Evolutionary conservation across 139 green algal species (phyloP), one percentile per base, ranked within the genome.

Genomic region (Coelastrella sp.): DNA sequence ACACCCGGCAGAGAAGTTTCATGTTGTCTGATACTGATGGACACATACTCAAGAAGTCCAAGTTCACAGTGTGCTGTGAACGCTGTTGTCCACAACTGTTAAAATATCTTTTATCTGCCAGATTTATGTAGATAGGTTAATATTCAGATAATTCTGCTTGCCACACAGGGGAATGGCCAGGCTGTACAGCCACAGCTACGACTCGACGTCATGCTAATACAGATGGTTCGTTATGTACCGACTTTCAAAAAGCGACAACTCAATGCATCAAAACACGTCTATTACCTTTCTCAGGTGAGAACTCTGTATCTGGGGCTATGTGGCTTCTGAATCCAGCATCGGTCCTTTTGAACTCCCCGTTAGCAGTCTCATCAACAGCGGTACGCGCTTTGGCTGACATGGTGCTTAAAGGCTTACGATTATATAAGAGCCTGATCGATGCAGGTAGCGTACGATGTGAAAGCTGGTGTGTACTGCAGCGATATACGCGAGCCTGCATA

Each of bases 291-390:
- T 67, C 40, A 30, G 63, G 74, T 23, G 50, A 25, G 50, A 62
- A 82, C 40, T 32, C 21, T 4, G 67, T 78, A 1, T 91, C 93
- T 32, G 83, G 77, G 19, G 89, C 60, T 21, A 97, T 89, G 15
- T 60, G 77, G 48, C 93, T 83, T 35, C 77, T 68, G 27, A 73
- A 90, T 3, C 79, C 86, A 13, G 88, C 87, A 6, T 84, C 85
- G 0, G 86, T 88, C 23, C 89, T 68, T 53, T 89, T 89, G 73
- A 92, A 92, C 25, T 90, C 88, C 21, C 92, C 93, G 32, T 82
- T 82, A 25, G 66, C 75, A 3, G 43, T 64, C 53, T 82, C 75
- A 35, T 82, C 75, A 7, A 81, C 32, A 25, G 73, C 73, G 34
- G 73, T 81, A 13, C 50, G 48, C 15, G 73, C 73, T 57, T 11